These are phyloP conservation scores for Chaetothyriales sp. DNA, from an alignment of 2,329 filamentous ascomycete genomes.

Conservation along the genomic window DNA sequence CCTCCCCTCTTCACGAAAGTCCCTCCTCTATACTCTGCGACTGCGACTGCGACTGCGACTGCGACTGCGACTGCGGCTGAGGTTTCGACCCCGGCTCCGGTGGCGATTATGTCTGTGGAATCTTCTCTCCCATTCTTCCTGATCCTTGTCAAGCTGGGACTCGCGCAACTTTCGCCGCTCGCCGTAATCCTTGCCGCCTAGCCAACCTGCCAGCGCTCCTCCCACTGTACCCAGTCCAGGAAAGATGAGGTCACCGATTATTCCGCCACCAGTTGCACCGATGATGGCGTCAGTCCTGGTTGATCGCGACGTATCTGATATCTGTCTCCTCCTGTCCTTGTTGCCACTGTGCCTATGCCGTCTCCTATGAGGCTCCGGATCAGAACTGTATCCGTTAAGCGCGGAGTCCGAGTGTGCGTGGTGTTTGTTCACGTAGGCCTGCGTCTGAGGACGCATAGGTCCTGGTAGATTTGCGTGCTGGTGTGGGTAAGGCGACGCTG, in stretches of 20 bases:
- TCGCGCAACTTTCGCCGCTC: conserved; percentile 16
- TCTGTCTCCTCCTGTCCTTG: conserved; percentile 5
- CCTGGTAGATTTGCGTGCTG: background rate
- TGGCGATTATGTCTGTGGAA: conserved; percentile 1
- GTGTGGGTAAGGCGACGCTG: conserved; percentile 6
- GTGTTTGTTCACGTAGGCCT: conserved; percentile 1
- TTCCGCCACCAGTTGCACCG: conserved; percentile 16
- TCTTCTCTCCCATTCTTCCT: conserved; percentile 14
- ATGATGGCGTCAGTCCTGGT: conserved; percentile 14
- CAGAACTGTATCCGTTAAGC: conserved; percentile 13
- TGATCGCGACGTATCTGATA: conserved; percentile 12
- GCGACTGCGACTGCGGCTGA: conserved; percentile 1
- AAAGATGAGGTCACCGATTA: conserved; percentile 18
- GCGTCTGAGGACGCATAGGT: background rate
- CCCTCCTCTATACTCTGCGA: background rate
- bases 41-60: conserved; percentile 9
- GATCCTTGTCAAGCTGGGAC: conserved; percentile 12
- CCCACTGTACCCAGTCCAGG: conserved; percentile 17
- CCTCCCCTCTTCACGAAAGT: no score
- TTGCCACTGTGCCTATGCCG: conserved; percentile 7
- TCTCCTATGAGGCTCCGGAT: conserved; percentile 14
- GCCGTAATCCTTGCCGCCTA: conserved; percentile 17
- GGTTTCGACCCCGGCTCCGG: conserved; percentile 4
- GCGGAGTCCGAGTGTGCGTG: background rate
- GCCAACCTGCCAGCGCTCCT: conserved; percentile 16